Evolutionary conservation across 2,329 filamentous ascomycete species (phyloP).

Genomic region (Teratosphaeria zuluensis): DNA sequence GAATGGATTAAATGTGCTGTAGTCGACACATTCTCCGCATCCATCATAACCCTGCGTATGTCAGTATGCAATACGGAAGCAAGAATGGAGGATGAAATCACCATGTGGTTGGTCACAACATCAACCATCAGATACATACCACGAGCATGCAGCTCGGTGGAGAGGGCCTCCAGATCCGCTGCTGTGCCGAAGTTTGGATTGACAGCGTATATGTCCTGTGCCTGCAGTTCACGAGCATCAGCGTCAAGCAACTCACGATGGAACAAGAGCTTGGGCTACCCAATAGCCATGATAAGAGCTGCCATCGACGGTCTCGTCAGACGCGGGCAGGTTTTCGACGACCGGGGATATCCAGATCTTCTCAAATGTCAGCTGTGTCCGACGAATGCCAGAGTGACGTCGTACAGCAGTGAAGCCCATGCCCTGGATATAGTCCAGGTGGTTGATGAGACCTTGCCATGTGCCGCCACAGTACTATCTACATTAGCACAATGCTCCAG

Average conservation of each 20-base stretch:
- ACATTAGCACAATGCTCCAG: neutral
- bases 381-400: neutral
- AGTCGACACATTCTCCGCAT: neutral
- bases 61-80: neutral
- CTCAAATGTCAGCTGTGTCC: neutral
- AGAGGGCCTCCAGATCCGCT: constrained; percentile 25
- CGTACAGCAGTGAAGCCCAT: constrained; percentile 38
- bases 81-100: neutral
- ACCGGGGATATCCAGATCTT: constrained; percentile 45
- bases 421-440: constrained; percentile 40
- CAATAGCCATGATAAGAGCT: constrained; percentile 48
- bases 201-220: constrained; percentile 36
- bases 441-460: constrained; percentile 34
- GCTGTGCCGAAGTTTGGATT: constrained; percentile 27
- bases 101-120: constrained; percentile 7
- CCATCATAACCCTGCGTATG: neutral
- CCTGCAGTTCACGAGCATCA: neutral
- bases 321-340: constrained; percentile 32
- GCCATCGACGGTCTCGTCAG: constrained; percentile 22
- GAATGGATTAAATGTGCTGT: constrained; percentile 1
- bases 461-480: constrained; percentile 38
- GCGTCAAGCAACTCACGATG: neutral
- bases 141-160: constrained; percentile 23
- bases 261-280: constrained; percentile 14
- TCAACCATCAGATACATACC: constrained; percentile 17